A percentile compares a stretch with the other conserved stretches of the same genome.
phyloP scores from a whole-genome alignment of 441 rosid species.

The Jatropha podagrica region DNA sequence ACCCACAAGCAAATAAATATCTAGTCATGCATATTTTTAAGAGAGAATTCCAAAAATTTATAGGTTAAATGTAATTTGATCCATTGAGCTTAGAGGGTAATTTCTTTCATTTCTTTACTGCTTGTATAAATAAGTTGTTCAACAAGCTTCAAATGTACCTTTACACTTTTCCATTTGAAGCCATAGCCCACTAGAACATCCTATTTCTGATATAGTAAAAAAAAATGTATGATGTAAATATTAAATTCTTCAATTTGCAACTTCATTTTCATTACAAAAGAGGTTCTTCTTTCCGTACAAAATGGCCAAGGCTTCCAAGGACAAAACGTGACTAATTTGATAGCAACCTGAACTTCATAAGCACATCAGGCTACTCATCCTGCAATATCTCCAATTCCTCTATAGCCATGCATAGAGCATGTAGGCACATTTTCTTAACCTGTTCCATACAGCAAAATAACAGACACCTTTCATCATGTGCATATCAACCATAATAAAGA shows the following conservation, averaged over 20 bases:
- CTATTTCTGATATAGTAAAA: background rate
- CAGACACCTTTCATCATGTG: background rate
- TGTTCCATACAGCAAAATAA: background rate
- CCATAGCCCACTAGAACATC: too few species aligned
- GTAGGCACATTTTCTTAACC: conserved; percentile 1
- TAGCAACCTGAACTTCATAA: background rate
- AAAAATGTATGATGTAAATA: background rate
- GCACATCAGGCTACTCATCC: background rate
- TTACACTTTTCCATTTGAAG: too few species aligned
- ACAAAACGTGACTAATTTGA: background rate
- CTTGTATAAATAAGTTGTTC: too few species aligned
- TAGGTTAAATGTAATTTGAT: too few species aligned
- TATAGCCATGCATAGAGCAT: background rate
- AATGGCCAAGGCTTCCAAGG: background rate
- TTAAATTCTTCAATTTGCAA: background rate
- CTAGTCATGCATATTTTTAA: too few species aligned
- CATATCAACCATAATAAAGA: background rate
- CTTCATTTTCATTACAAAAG: background rate
- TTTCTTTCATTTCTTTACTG: too few species aligned
- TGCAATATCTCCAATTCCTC: background rate
- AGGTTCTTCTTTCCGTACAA: background rate
- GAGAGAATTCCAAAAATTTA: too few species aligned
- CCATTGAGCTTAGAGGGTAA: too few species aligned
- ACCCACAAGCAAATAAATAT: too few species aligned
- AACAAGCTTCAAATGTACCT: too few species aligned